Base-by-base conservation (phyloP, 352 stramenopile species). In the Globisporangium recalcitrans region DNA sequence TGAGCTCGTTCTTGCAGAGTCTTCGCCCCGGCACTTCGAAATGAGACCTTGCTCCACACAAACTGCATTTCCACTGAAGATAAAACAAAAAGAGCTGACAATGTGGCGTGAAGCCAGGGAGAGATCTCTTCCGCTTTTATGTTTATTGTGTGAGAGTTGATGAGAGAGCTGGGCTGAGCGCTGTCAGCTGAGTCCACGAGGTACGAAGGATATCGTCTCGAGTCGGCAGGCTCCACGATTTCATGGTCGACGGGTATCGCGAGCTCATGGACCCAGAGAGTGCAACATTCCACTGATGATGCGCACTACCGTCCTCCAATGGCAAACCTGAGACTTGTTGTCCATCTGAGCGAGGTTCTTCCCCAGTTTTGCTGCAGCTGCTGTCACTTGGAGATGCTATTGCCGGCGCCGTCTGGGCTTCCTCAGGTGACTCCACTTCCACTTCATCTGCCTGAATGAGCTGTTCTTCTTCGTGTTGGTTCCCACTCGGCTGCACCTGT, bases 1-100 rank as follows among this genome's bases (percentile, higher is more conserved):
- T 91, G 21, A 87, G 66, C 59, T 85, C 82, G 2, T 89, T 91
- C 38, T 62, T 91, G 10, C 66, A 77, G 55, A 81, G 60, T 38
- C 53, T 91, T n/a, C 70, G 66, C 29, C 68, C 74, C 14, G 61
- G 67, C 24, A 58, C 61, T 7, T 54, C 57, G 21, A 85, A 75
- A 46, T 84, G 62, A 84, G 47, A 26, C 11, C 6, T 29, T 27
- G 21, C 2, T 26, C 9, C 42, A 49, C 11, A 1, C 36, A 44
- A 44, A 46, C n/a, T 22, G 38, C 38, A 46, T 46, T 21, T 16
- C 38, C 22, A 21, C 36, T 4, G 19, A n/a, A 46, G 38, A 46
- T 46, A 21, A 46, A 46, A 22, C 38, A 22, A 46, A 51, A 51
- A 21, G n/a, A n/a, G n/a, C n/a, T n/a, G n/a, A n/a, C n/a, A n/a